A percentile compares a stretch with the other conserved stretches of the same genome.
These are phyloP conservation scores for Botrytis fabae DNA, from an alignment of 2,329 filamentous ascomycete species.

Conservation along the genomic window DNA sequence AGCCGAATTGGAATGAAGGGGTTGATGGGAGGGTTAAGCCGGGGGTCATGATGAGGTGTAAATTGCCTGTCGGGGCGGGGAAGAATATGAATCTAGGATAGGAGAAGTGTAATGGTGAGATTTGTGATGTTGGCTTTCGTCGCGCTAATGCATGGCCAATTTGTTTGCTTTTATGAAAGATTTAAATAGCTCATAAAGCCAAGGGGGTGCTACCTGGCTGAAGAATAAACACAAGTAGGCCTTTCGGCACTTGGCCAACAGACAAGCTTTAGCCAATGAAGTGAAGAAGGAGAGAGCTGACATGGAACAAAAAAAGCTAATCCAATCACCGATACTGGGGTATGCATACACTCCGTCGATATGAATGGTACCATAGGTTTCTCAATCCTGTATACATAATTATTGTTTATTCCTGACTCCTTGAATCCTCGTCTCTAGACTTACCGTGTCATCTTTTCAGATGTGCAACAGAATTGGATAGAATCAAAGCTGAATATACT, in stretches of 20 bases:
- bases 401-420: not conserved
- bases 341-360: not conserved
- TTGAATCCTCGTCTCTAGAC: not conserved
- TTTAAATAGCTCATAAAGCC: not conserved
- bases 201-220: no score
- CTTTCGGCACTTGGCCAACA: not conserved
- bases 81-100: conserved; percentile 29
- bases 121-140: no score
- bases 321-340: not conserved
- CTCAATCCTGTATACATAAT: not conserved
- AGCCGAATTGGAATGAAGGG: conserved; percentile 49
- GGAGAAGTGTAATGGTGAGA: not conserved
- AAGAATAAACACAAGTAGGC: not conserved
- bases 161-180: not conserved
- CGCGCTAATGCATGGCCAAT: not conserved
- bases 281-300: not conserved
- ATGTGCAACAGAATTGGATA: not conserved
- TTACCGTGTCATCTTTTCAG: not conserved
- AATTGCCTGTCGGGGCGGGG: conserved; percentile 44
- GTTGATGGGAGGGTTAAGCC: conserved; percentile 46
- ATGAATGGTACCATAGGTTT: not conserved
- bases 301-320: no score
- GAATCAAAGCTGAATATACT: not conserved
- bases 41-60: conserved; percentile 48
- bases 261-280: not conserved